A percentile compares a stretch with the other conserved stretches of the same genome.
Evolutionary conservation across 1,284 basidiomycete genomes (phyloP).

Genomic region (Athelia sp.): DNA sequence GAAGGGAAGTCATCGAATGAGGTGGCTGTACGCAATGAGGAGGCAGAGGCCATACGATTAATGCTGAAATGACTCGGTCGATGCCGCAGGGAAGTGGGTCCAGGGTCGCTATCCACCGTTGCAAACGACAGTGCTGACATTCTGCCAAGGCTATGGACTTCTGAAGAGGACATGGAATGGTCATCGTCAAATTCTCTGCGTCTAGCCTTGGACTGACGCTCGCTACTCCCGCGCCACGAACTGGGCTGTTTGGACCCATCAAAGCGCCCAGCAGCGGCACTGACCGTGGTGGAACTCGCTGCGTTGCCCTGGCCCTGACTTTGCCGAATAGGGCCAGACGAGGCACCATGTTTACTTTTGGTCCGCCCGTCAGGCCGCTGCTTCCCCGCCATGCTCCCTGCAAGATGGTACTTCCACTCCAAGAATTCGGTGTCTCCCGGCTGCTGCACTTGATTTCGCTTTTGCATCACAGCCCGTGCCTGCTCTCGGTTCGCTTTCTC

Average conservation of each 20-base stretch:
- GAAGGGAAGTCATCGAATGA: constrained; percentile 69
- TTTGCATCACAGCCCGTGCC: constrained; percentile 92
- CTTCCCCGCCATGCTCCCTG: constrained; percentile 29
- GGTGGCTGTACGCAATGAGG: constrained; percentile 54
- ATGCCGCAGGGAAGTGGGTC: constrained; percentile 61
- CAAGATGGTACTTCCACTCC: constrained; percentile 49
- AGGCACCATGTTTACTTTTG: constrained; percentile 39
- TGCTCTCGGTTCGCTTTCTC: constrained; percentile 78
- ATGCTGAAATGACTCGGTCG: constrained; percentile 58
- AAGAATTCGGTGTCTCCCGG: constrained; percentile 45
- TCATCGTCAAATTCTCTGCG: constrained; percentile 84
- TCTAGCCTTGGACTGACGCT: constrained; percentile 73
- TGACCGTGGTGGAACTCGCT: constrained; percentile 38
- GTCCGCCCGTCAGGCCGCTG: constrained; percentile 33
- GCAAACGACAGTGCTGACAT: constrained; percentile 74
- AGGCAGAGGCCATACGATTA: constrained; percentile 70
- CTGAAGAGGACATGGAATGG: constrained; percentile 85
- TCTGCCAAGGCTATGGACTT: constrained; percentile 65
- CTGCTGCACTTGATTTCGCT: constrained; percentile 73
- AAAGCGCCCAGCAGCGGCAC: constrained; percentile 58
- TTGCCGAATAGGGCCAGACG: constrained; percentile 56
- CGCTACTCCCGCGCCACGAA: constrained; percentile 54
- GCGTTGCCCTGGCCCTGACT: constrained; percentile 34
- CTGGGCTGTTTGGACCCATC: constrained; percentile 27
- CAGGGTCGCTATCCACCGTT: constrained; percentile 80